phyloP scores from a whole-genome alignment of 371 early-diverging fungal species.

The Mucor mucedo region DNA sequence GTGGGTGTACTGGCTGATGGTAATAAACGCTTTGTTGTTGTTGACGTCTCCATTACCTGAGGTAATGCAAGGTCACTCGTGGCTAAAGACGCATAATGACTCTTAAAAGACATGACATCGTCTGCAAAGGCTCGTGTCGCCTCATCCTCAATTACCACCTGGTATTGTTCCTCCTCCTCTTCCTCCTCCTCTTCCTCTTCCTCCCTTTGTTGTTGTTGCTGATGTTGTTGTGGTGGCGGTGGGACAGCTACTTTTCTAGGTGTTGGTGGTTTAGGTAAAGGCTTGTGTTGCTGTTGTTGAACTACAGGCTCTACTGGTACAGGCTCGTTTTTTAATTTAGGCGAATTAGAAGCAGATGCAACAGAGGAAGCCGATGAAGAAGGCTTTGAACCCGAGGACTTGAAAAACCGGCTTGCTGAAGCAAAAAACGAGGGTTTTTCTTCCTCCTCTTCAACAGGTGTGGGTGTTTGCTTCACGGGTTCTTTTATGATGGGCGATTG shows the following conservation, averaged over 20 bases:
- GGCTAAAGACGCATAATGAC: conserved; percentile 3
- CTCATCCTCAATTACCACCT: conserved; percentile 42
- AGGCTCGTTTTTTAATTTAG: neutral
- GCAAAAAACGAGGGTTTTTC: conserved; percentile 16
- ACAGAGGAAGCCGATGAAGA: conserved; percentile 12
- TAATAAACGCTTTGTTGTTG: neutral
- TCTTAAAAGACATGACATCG: conserved; percentile 29
- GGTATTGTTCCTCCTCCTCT: conserved; percentile 7
- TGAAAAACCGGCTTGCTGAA: conserved; percentile 18
- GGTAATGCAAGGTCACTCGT: conserved; percentile 18
- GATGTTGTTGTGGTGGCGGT: neutral
- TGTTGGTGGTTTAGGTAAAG: neutral
- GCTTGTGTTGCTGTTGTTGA: neutral
- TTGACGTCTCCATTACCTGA: conserved; percentile 2
- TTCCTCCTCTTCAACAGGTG: neutral
- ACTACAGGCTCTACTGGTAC: neutral
- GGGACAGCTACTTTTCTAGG: neutral
- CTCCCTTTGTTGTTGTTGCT: too few relatives aligned
- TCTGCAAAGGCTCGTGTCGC: conserved; percentile 51
- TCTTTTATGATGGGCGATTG: neutral
- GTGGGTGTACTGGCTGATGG: conserved; percentile 33
- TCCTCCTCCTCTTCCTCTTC: conserved; percentile 25
- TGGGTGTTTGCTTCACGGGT: too few relatives aligned
- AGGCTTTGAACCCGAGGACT: conserved; percentile 7
- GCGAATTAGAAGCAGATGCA: conserved; percentile 14